Conservation (phyloP, 2,329 filamentous ascomycete species). For the Furcasterigmium sp. region DNA sequence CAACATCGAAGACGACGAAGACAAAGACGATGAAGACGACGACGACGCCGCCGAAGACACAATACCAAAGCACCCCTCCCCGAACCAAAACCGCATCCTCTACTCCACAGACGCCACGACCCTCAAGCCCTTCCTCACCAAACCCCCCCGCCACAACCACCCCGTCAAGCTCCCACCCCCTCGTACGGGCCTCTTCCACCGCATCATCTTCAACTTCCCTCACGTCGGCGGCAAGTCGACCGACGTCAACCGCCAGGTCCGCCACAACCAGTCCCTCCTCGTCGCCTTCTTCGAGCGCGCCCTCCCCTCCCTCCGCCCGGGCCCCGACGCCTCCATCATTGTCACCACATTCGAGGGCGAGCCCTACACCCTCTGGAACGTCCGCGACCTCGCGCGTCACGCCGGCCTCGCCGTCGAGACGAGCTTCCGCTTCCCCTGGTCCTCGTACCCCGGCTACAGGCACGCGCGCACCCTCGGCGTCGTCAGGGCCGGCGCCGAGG, state of each 20-base stretch:
- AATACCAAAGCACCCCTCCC: neutral
- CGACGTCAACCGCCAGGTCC: slow-evolving; percentile 90
- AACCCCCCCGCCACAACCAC: slow-evolving; percentile 7
- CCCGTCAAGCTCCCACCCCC: slow-evolving; percentile 15
- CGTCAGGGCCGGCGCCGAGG: neutral
- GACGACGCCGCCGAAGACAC: slow-evolving; percentile 2
- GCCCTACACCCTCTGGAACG: slow-evolving; percentile 94
- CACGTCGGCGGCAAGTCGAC: slow-evolving; percentile 89
- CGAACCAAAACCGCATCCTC: slow-evolving; percentile 34
- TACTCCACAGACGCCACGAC: slow-evolving; percentile 66
- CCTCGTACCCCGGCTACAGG: slow-evolving; percentile 66
- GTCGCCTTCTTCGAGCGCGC: slow-evolving; percentile 61
- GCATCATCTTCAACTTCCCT: slow-evolving; percentile 93
- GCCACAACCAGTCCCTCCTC: slow-evolving; percentile 79
- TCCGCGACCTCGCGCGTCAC: slow-evolving; percentile 80
- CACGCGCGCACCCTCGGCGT: slow-evolving; percentile 71
- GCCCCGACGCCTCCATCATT: slow-evolving; percentile 54
- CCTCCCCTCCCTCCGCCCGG: slow-evolving; percentile 42
- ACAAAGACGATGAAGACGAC: slow-evolving; percentile 3
- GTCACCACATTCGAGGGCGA: slow-evolving; percentile 90
- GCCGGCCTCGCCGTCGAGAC: slow-evolving; percentile 63
- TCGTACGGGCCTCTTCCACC: slow-evolving; percentile 52
- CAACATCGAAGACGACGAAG: too few species aligned
- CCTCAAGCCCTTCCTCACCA: slow-evolving; percentile 41
- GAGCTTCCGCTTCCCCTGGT: slow-evolving; percentile 64